phyloP scores from a whole-genome alignment of 768 basidiomycete species.

The Phanerochaete sordida region DNA sequence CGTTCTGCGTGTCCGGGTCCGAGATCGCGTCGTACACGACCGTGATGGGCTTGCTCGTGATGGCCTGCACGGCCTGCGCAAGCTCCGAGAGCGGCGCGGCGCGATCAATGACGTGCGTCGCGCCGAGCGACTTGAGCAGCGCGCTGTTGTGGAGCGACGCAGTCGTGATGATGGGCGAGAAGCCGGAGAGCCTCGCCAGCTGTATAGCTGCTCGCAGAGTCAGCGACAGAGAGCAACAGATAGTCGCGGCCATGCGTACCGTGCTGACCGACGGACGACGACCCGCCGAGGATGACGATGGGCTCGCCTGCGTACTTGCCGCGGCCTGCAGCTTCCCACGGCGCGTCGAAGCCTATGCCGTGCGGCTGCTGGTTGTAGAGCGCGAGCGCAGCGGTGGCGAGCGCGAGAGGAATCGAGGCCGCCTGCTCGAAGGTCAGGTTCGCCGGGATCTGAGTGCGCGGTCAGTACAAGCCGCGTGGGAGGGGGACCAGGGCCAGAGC shows the following conservation, averaged over 20 bases:
- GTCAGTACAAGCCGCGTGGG: neutral
- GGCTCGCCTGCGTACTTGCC: slow-evolving; percentile 30
- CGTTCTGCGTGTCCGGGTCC: slow-evolving; percentile 18
- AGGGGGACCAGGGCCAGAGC: neutral
- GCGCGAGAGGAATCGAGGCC: slow-evolving; percentile 24
- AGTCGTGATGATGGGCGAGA: slow-evolving; percentile 20
- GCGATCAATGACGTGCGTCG: slow-evolving; percentile 28
- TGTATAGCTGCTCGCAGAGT: neutral
- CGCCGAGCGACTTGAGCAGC: slow-evolving; percentile 25
- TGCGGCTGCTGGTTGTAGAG: neutral
- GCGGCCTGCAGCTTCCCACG: slow-evolving; percentile 3
- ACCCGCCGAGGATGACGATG: slow-evolving; percentile 35
- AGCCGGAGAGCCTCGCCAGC: slow-evolving; percentile 5
- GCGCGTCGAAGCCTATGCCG: slow-evolving; percentile 5
- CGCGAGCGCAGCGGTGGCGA: slow-evolving; percentile 25
- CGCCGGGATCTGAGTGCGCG: neutral
- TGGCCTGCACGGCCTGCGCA: slow-evolving; percentile 12
- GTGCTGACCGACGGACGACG: slow-evolving; percentile 35
- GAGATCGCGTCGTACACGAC: slow-evolving; percentile 23
- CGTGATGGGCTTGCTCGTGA: slow-evolving; percentile 21
- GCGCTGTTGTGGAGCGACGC: slow-evolving; percentile 23
- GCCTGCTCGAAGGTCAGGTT: slow-evolving; percentile 29
- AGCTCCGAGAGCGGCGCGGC: neutral
- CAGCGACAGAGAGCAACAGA: neutral
- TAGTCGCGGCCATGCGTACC: slow-evolving; percentile 18